Evolutionary conservation across 805 yeast species (phyloP).

Genomic region (Wickerhamiella alocasiicola): DNA sequence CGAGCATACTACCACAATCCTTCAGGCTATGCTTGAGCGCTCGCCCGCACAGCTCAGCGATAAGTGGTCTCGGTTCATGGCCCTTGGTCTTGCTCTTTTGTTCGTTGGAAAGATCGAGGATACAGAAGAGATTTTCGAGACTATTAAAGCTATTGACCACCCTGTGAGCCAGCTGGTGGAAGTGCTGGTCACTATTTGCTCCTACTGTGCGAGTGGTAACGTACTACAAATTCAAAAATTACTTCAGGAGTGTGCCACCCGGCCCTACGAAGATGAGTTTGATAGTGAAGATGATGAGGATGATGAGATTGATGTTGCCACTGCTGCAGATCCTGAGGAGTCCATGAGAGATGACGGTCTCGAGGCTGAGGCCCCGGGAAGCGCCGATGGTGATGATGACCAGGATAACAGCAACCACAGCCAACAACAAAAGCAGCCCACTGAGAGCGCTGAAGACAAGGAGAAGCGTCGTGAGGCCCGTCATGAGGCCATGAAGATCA

Average conservation of each 20-base stretch:
- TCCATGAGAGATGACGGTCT: constrained; percentile 17
- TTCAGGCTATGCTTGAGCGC: constrained; percentile 83
- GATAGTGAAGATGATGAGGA: constrained; percentile 47
- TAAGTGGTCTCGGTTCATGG: constrained; percentile 81
- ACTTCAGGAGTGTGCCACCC: constrained; percentile 68
- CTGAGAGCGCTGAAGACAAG: constrained; percentile 22
- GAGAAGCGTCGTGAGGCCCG: constrained; percentile 23
- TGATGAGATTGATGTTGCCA: constrained; percentile 24
- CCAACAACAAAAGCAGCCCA: constrained; percentile 5
- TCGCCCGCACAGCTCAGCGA: constrained; percentile 62
- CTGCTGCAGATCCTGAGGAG: constrained; percentile 17
- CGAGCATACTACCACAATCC: constrained; percentile 80
- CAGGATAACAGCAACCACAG: constrained; percentile 12
- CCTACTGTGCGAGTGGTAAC: constrained; percentile 96
- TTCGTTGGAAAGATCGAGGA: constrained; percentile 91
- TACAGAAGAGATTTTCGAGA: constrained; percentile 80
- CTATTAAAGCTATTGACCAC: constrained; percentile 88
- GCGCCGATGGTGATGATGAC: constrained; percentile 7
- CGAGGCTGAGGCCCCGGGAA: constrained; percentile 25
- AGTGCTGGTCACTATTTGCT: constrained; percentile 81
- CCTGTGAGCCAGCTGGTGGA: constrained; percentile 83
- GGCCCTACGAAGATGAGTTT: constrained; percentile 47
- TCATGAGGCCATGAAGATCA: constrained; percentile 36
- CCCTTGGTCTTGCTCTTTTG: constrained; percentile 80
- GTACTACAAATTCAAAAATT: constrained; percentile 87